A percentile compares a stretch with the other conserved stretches of the same genome.
phyloP scores from a whole-genome alignment of 2,329 filamentous ascomycete genomes.

The Alternaria sp. region DNA sequence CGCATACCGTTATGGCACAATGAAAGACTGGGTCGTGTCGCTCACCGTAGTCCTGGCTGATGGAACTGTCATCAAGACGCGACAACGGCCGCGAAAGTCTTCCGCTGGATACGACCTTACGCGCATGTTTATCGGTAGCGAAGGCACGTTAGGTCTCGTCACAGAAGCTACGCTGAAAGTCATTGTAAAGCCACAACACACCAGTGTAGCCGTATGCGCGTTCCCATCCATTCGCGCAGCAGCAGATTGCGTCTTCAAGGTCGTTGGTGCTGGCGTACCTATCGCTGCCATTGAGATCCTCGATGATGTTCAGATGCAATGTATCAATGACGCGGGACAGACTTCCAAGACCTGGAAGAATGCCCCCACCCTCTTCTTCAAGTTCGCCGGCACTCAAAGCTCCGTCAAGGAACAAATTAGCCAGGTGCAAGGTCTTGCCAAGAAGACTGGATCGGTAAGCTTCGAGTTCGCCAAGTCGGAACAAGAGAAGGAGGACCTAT shows the following conservation, averaged over 20 bases:
- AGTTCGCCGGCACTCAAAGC: conserved; percentile 71
- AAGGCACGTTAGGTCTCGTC: conserved; percentile 88
- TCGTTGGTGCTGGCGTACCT: conserved; percentile 80
- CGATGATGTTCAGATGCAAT: conserved; percentile 87
- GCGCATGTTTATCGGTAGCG: conserved; percentile 85
- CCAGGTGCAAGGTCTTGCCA: conserved; percentile 68
- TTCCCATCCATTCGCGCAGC: conserved; percentile 72
- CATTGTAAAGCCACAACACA: conserved; percentile 78
- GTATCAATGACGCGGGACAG: conserved; percentile 71
- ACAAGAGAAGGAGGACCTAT: conserved; percentile 72
- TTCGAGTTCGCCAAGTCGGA: conserved; percentile 72
- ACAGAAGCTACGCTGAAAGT: conserved; percentile 91
- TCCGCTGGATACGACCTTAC: conserved; percentile 93
- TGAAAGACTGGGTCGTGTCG: conserved; percentile 90
- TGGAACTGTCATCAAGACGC: conserved; percentile 87
- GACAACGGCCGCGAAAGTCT: conserved; percentile 85
- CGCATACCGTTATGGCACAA: conserved; percentile 89
- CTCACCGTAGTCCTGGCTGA: conserved; percentile 89
- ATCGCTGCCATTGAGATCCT: conserved; percentile 92
- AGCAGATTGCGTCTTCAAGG: conserved; percentile 77
- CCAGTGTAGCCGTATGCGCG: conserved; percentile 76
- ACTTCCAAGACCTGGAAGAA: conserved; percentile 72
- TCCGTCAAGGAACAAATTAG: conserved; percentile 80
- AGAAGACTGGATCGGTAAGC: conserved; percentile 65
- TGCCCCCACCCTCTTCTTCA: conserved; percentile 75